Conservation (phyloP, 1,284 basidiomycete species). For the Malassezia arunalokei region DNA sequence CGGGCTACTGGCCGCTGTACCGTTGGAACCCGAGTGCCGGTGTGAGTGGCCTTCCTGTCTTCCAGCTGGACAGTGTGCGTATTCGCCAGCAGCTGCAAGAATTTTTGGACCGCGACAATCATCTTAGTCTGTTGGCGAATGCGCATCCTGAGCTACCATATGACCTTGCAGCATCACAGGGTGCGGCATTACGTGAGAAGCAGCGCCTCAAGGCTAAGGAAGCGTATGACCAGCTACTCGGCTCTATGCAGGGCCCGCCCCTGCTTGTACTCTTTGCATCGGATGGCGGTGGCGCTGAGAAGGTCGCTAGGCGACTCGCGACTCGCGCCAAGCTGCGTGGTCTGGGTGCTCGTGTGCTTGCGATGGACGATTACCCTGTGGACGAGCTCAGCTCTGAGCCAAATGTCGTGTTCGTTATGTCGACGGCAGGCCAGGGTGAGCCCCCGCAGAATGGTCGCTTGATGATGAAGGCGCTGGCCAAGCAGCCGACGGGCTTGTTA, state of each 20-base stretch:
- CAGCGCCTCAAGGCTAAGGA: constrained; percentile 71
- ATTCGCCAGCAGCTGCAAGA: constrained; percentile 87
- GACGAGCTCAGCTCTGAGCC: constrained; percentile 53
- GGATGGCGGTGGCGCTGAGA: constrained; percentile 88
- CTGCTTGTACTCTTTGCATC: constrained; percentile 80
- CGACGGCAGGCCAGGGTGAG: constrained; percentile 97
- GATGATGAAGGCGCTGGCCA: constrained; percentile 70
- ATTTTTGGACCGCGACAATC: constrained; percentile 92
- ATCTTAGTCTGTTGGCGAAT: constrained; percentile 78
- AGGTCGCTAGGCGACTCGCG: constrained; percentile 77
- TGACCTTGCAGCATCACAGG: constrained; percentile 72
- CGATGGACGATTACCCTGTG: constrained; percentile 64
- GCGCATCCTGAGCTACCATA: constrained; percentile 64
- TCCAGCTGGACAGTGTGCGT: constrained; percentile 80
- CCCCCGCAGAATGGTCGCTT: constrained; percentile 88
- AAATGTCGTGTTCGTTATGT: constrained; percentile 77
- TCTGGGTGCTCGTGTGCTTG: constrained; percentile 53
- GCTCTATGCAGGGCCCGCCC: constrained; percentile 76
- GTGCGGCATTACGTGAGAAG: constrained; percentile 69
- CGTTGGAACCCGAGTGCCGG: constrained; percentile 79
- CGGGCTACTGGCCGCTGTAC: constrained; percentile 96
- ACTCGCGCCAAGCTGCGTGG: constrained; percentile 74
- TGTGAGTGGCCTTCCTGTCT: constrained; percentile 67
- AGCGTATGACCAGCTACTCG: constrained; percentile 73
- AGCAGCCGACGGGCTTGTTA: constrained; percentile 45